Percentiles rank a stretch among this genome's conserved stretches.
Evolutionary conservation across 78 protist genomes (phyloP).

Genomic region (Dictyostelium purpureum): DNA sequence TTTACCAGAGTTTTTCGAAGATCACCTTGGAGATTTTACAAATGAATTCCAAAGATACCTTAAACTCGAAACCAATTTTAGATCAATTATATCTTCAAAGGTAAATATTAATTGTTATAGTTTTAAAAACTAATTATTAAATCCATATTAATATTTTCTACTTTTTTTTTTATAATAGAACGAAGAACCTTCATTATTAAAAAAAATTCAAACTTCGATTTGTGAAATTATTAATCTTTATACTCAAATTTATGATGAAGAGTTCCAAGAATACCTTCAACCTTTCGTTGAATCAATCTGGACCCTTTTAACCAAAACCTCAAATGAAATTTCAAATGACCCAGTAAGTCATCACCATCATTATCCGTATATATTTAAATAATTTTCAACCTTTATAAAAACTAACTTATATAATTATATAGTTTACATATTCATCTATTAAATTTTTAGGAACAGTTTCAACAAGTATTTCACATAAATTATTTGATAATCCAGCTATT

Average conservation of each 20-base stretch:
- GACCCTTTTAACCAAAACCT: slow-evolving; percentile 38
- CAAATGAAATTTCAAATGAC: slow-evolving; percentile 50
- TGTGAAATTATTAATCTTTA: slow-evolving; percentile 72
- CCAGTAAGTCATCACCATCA: slow-evolving; percentile 14
- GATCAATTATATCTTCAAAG: slow-evolving; percentile 12
- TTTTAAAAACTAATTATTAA: not conserved
- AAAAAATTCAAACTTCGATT: slow-evolving; percentile 77
- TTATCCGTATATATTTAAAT: too few relatives aligned
- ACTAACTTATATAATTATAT: not conserved
- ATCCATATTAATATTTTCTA: not conserved
- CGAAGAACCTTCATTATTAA: slow-evolving; percentile 30
- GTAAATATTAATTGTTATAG: not conserved
- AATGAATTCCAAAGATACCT: slow-evolving; percentile 39
- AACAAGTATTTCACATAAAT: slow-evolving; percentile 69
- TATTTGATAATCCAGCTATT: slow-evolving; percentile 76
- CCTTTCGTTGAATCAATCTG: slow-evolving; percentile 77
- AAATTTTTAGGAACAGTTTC: slow-evolving; percentile 86
- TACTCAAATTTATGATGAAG: slow-evolving; percentile 83
- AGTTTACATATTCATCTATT: slow-evolving; percentile 85
- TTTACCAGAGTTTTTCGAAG: slow-evolving; percentile 92
- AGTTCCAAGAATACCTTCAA: slow-evolving; percentile 74
- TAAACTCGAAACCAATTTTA: not conserved
- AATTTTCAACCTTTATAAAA: too few relatives aligned
- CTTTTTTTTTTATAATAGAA: not conserved
- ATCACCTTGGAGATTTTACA: slow-evolving; percentile 80